Evolutionary conservation across 2,329 filamentous ascomycete species (phyloP).

Genomic region (Aspergillus udagawae): DNA sequence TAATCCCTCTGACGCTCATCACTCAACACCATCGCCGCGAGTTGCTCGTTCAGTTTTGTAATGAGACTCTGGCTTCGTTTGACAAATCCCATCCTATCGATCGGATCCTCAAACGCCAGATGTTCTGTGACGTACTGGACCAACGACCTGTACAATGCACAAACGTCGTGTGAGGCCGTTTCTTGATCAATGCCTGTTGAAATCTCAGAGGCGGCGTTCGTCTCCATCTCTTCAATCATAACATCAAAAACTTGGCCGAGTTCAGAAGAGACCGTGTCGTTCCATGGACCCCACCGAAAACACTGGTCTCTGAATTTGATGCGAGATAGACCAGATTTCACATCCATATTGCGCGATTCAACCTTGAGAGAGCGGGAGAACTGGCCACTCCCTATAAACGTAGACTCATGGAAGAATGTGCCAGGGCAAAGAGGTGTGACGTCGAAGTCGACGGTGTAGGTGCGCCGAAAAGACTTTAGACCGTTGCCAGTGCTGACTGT

Average conservation of each 20-base stretch:
- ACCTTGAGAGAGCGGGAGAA: slow-evolving; percentile 46
- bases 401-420: slow-evolving; percentile 54
- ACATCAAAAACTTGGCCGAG: slow-evolving; percentile 35
- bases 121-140: slow-evolving; percentile 47
- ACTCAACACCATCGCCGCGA: slow-evolving; percentile 17
- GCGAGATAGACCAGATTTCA: slow-evolving; percentile 33
- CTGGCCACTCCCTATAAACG: slow-evolving; percentile 56
- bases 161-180: neutral
- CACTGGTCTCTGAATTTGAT: slow-evolving; percentile 34
- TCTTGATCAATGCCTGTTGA: slow-evolving; percentile 4
- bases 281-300: slow-evolving; percentile 52
- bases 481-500: slow-evolving; percentile 32
- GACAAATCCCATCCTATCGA: slow-evolving; percentile 50
- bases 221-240: slow-evolving; percentile 24
- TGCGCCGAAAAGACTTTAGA: slow-evolving; percentile 46
- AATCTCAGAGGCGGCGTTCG: slow-evolving; percentile 1
- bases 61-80: slow-evolving; percentile 33
- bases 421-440: slow-evolving; percentile 47
- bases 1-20: slow-evolving; percentile 13
- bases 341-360: slow-evolving; percentile 41
- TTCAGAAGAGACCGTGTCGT: slow-evolving; percentile 50
- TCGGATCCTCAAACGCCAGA: slow-evolving; percentile 51
- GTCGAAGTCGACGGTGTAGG: slow-evolving; percentile 53
- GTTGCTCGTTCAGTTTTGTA: slow-evolving; percentile 36
- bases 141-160: slow-evolving; percentile 38